Evolutionary conservation across 1,284 basidiomycete species (phyloP).

Genomic region (Mycena citricolor): DNA sequence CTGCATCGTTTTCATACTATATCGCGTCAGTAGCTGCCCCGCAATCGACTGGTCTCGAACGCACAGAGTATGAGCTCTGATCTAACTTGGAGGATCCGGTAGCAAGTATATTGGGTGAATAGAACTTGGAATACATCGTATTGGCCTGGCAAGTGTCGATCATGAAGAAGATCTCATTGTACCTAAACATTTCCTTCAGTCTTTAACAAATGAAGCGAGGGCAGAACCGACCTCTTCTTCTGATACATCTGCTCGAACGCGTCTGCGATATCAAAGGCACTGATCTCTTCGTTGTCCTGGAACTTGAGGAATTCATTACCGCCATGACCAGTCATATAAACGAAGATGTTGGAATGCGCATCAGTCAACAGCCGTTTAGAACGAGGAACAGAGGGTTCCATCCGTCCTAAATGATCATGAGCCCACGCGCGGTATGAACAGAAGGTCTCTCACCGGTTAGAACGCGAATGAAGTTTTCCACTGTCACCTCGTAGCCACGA

Average conservation of each 20-base stretch:
- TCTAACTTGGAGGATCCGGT: slow-evolving; percentile 88
- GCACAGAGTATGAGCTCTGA: slow-evolving; percentile 92
- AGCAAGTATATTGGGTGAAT: slow-evolving; percentile 94
- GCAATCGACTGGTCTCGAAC: slow-evolving; percentile 28
- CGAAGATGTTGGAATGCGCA: slow-evolving; percentile 91
- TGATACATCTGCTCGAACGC: slow-evolving; percentile 99
- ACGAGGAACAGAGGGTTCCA: slow-evolving; percentile 76
- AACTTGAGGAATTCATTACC: slow-evolving; percentile 99
- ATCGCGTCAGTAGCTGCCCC: slow-evolving; percentile 1
- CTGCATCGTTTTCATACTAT: slow-evolving; percentile 89
- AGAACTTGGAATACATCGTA: slow-evolving; percentile 92
- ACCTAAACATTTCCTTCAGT: slow-evolving; percentile 53
- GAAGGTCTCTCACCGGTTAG: slow-evolving; percentile 67
- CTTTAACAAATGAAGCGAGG: background rate
- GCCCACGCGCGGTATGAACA: background rate
- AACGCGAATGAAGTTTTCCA: slow-evolving; percentile 92
- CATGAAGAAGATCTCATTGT: slow-evolving; percentile 98
- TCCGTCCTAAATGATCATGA: slow-evolving; percentile 51
- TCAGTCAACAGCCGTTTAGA: slow-evolving; percentile 92
- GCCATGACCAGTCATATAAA: slow-evolving; percentile 98
- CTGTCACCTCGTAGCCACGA: slow-evolving; percentile 95
- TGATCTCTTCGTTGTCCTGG: slow-evolving; percentile 98
- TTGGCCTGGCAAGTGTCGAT: slow-evolving; percentile 99
- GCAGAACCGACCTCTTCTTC: slow-evolving; percentile 73
- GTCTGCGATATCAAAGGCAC: slow-evolving; percentile 93